Conservation (phyloP, 73 alveolate genomes). For the Breviolum minutum region DNA sequence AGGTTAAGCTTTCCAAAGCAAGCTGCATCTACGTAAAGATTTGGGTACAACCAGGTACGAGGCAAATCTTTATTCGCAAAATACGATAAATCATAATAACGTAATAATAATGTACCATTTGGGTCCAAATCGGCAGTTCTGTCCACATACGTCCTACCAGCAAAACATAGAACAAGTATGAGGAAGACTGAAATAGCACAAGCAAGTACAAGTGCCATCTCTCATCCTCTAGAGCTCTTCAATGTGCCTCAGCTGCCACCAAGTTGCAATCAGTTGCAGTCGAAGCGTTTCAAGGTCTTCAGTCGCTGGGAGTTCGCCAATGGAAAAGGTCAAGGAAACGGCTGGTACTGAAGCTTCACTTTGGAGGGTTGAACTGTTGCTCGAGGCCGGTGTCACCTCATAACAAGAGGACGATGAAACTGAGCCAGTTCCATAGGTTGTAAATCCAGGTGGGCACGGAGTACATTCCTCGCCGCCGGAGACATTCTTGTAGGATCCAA, state of each 20-base stretch:
- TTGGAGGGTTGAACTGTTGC: not conserved
- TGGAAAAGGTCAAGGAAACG: constrained; percentile 60
- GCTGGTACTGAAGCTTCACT: constrained; percentile 40
- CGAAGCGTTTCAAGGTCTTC: constrained; percentile 17
- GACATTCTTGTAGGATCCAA: not conserved
- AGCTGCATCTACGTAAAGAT: no score
- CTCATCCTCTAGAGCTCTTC: not conserved
- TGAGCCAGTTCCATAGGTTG: constrained; percentile 37
- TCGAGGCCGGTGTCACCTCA: not conserved
- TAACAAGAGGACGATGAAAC: constrained; percentile 2
- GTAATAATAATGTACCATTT: not conserved
- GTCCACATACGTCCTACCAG: not conserved
- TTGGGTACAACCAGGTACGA: no score
- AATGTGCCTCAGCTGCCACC: not conserved
- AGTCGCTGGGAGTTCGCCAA: constrained; percentile 20
- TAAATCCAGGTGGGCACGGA: constrained; percentile 24
- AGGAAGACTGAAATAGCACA: no score
- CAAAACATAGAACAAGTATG: not conserved
- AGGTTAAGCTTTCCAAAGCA: no score
- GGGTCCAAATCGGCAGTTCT: not conserved
- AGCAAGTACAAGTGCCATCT: no score
- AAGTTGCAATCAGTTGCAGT: constrained; percentile 25
- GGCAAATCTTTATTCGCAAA: no score
- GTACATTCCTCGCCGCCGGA: constrained; percentile 36
- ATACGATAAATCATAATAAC: not conserved